Percentiles rank a stretch among this genome's conserved stretches.
Evolutionary conservation across 768 basidiomycete species (phyloP).

Genomic region (Boletus sensibilis): DNA sequence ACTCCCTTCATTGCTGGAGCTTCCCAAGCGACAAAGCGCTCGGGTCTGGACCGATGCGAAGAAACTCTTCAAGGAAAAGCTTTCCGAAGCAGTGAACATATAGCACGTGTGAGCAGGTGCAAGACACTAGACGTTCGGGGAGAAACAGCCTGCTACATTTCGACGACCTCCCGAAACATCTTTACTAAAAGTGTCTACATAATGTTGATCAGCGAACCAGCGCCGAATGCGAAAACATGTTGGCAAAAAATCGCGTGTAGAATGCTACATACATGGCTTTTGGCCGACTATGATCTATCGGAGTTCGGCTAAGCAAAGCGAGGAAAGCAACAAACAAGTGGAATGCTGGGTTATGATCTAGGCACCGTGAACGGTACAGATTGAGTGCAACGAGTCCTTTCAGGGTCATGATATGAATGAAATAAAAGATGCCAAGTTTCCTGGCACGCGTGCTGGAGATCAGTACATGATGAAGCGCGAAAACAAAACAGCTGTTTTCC

Average conservation of each 20-base stretch:
- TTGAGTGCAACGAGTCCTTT: neutral
- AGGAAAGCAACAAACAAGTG: neutral
- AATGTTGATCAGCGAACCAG: neutral
- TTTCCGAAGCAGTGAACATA: conserved; percentile 46
- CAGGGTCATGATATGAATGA: neutral
- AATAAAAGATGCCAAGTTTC: neutral
- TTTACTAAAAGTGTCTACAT: neutral
- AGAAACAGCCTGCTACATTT: neutral
- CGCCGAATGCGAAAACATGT: neutral
- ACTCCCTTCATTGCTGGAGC: conserved; percentile 76
- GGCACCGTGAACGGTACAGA: neutral
- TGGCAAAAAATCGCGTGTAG: neutral
- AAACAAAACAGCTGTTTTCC: neutral
- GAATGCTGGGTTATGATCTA: neutral
- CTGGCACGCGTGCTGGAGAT: neutral
- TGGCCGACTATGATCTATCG: neutral
- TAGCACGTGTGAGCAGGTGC: neutral
- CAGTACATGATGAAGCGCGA: neutral
- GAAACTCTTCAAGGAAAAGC: conserved; percentile 70
- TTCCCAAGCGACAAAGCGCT: conserved; percentile 63
- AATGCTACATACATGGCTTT: neutral
- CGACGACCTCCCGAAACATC: neutral
- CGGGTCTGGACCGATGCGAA: conserved; percentile 90
- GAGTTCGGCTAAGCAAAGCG: neutral
- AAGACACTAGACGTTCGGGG: neutral